Conservation (phyloP, 768 basidiomycete species). For the Tulasnella sp. region DNA sequence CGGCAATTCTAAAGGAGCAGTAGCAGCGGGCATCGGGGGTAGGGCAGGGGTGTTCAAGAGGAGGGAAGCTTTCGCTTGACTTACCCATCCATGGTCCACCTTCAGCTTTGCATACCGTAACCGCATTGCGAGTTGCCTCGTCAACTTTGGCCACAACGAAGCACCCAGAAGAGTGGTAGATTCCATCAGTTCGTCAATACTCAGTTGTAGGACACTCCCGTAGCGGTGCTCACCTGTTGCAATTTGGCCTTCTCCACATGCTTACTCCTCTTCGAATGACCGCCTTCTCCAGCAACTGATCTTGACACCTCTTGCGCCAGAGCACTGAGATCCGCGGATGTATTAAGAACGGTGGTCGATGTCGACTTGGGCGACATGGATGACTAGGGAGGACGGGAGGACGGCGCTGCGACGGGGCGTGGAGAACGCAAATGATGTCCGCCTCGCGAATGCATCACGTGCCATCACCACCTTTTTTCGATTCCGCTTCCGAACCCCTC, state of each 20-base stretch:
- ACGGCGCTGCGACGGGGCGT: no score
- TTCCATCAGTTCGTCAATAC: not conserved
- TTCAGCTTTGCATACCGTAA: slow-evolving; percentile 67
- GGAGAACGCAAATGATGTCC: no score
- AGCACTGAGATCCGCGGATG: not conserved
- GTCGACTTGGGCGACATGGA: slow-evolving; percentile 5
- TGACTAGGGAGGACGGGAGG: no score
- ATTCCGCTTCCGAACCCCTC: no score
- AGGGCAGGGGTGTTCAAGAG: not conserved
- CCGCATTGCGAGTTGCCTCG: slow-evolving; percentile 57
- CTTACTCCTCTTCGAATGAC: slow-evolving; percentile 8
- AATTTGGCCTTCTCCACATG: slow-evolving; percentile 15
- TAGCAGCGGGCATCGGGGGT: not conserved
- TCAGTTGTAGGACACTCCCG: not conserved
- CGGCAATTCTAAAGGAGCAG: not conserved
- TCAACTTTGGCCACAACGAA: slow-evolving; percentile 35
- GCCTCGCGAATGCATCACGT: no score
- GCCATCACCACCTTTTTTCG: no score
- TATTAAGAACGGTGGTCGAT: not conserved
- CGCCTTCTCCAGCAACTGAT: slow-evolving; percentile 1
- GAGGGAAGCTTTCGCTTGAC: slow-evolving; percentile 22
- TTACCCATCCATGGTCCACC: slow-evolving; percentile 71
- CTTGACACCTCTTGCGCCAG: slow-evolving; percentile 2
- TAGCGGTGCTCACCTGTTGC: slow-evolving; percentile 7
- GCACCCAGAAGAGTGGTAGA: not conserved